A percentile compares a stretch with the other conserved stretches of the same genome.
These are phyloP conservation scores for Xylaria castorea DNA, from an alignment of 495 filamentous ascomycete genomes.

Conservation along the genomic window DNA sequence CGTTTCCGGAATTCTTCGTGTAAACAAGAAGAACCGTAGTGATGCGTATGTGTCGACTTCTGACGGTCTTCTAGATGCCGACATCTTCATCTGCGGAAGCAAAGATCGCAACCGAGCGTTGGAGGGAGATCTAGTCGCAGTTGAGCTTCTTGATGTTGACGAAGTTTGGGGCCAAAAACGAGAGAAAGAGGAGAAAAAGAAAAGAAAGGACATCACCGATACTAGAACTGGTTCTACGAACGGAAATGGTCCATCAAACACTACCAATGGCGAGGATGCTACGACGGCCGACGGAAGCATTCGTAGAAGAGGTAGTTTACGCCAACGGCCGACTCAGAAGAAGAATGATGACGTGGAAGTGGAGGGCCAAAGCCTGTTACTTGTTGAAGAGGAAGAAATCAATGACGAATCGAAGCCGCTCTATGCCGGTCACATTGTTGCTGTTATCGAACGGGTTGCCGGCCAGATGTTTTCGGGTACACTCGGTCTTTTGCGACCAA, in stretches of 20 bases:
- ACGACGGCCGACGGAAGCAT: constrained; percentile 79
- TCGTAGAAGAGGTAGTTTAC: constrained; percentile 88
- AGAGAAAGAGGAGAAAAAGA: constrained; percentile 99
- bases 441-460: constrained; percentile 94
- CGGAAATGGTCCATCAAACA: constrained; percentile 69
- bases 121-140: constrained; percentile 92
- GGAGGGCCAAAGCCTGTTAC: constrained; percentile 92
- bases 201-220: constrained; percentile 97
- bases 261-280: constrained; percentile 69
- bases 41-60: constrained; percentile 96
- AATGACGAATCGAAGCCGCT: constrained; percentile 97
- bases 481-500: constrained; percentile 88
- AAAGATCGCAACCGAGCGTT: constrained; percentile 97
- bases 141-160: constrained; percentile 96
- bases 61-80: constrained; percentile 86
- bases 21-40: constrained; percentile 99
- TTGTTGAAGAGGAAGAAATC: constrained; percentile 98
- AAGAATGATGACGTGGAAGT: constrained; percentile 99
- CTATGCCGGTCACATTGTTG: constrained; percentile 95
- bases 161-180: constrained; percentile 98
- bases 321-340: constrained; percentile 97
- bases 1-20: constrained; percentile 93
- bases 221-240: constrained; percentile 77
- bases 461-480: constrained; percentile 99
- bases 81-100: constrained; percentile 99